Evolutionary conservation across 78 protist genomes (phyloP).

Genomic region (Chrysochromulina parva): DNA sequence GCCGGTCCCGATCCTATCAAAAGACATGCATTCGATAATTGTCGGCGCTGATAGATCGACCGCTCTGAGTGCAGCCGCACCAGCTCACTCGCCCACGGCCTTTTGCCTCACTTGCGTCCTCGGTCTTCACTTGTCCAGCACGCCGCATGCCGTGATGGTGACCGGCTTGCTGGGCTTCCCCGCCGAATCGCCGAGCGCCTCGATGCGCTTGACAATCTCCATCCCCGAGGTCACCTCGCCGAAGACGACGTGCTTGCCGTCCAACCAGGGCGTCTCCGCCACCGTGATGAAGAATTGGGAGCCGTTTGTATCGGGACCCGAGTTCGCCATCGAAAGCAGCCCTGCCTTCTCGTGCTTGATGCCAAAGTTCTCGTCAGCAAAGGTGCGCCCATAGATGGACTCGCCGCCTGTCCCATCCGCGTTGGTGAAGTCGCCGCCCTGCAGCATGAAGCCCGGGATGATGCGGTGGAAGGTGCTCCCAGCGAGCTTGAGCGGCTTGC

Average conservation of each 20-base stretch:
- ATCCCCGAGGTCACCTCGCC: conserved; percentile 71
- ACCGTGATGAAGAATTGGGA: conserved; percentile 86
- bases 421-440: conserved; percentile 91
- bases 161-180: background rate
- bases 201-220: conserved; percentile 28
- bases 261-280: conserved; percentile 58
- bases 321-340: conserved; percentile 70
- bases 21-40: too few relatives aligned
- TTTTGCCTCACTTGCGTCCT: too few relatives aligned
- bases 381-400: conserved; percentile 88
- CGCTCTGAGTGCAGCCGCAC: too few relatives aligned
- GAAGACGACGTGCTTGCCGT: conserved; percentile 85
- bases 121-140: background rate
- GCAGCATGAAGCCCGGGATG: conserved; percentile 37
- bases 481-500: background rate
- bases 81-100: too few relatives aligned
- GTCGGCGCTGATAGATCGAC: too few relatives aligned
- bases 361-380: conserved; percentile 81
- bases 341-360: conserved; percentile 48
- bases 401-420: conserved; percentile 97
- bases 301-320: conserved; percentile 76
- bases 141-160: background rate
- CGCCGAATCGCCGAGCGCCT: background rate
- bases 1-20: too few relatives aligned
- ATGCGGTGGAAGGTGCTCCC: background rate